These are phyloP conservation scores for thale cress (Arabidopsis thaliana) DNA, from an alignment of 345 rosid species.

Conservation along the genomic window DNA sequence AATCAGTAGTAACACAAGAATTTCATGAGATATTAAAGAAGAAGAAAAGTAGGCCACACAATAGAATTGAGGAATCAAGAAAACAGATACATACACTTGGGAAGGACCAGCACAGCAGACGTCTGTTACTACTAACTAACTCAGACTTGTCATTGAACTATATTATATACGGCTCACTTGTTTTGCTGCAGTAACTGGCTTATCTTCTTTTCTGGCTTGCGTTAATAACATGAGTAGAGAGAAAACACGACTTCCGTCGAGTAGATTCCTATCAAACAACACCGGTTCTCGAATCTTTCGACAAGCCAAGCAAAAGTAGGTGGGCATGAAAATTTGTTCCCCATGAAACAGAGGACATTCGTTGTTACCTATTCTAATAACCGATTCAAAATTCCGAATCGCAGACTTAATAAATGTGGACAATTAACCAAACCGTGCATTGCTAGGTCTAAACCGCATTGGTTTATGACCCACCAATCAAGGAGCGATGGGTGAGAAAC, in stretches of 20 bases:
- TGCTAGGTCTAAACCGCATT: not conserved
- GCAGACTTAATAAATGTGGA: not conserved
- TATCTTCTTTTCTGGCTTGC: not conserved
- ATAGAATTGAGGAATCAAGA: not conserved
- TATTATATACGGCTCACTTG: not conserved
- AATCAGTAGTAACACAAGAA: not conserved
- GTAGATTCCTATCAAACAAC: constrained; percentile 50
- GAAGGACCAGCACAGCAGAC: not conserved
- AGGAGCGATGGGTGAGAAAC: constrained; percentile 14
- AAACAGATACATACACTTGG: not conserved
- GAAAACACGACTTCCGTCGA: constrained; percentile 62
- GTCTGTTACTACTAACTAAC: not conserved
- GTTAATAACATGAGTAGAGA: not conserved
- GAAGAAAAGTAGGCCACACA: not conserved
- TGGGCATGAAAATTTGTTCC: constrained; percentile 51
- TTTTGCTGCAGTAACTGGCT: not conserved
- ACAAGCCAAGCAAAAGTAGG: constrained; percentile 44
- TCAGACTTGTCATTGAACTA: not conserved
- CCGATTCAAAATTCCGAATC: not conserved
- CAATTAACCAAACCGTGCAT: not conserved
- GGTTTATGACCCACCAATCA: constrained; percentile 24
- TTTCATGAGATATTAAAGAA: not conserved
- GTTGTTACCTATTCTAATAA: not conserved
- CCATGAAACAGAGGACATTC: constrained; percentile 32
- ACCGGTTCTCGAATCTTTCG: constrained; percentile 44